phyloP scores from a whole-genome alignment of 768 basidiomycete species.

The Trametes villosa region DNA sequence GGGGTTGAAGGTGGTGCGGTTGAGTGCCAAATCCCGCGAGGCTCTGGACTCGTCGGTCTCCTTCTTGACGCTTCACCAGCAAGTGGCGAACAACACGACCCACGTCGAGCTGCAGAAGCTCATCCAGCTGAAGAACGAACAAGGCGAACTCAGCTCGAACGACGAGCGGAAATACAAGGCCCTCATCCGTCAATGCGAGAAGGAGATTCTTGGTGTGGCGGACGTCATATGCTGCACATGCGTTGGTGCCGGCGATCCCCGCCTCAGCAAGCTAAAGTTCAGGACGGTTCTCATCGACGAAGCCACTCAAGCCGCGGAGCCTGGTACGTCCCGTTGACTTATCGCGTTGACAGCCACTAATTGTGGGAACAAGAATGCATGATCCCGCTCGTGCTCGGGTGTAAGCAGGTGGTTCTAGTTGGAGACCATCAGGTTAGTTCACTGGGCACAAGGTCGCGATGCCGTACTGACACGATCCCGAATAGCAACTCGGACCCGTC shows the following conservation, averaged over 20 bases:
- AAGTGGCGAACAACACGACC: conserved; percentile 95
- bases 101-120: conserved; percentile 98
- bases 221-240: conserved; percentile 99
- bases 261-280: conserved; percentile 96
- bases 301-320: conserved; percentile 97
- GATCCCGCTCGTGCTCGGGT: conserved; percentile 97
- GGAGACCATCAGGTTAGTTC: conserved; percentile 80
- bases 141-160: conserved; percentile 94
- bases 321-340: conserved; percentile 56
- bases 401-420: conserved; percentile 97
- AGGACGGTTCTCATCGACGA: conserved; percentile 98
- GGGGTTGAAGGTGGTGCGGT: conserved; percentile 96
- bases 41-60: conserved; percentile 94
- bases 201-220: conserved; percentile 92
- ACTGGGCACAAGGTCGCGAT: conserved; percentile 5
- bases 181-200: conserved; percentile 92
- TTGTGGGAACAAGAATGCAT: conserved; percentile 78
- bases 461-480: conserved; percentile 13
- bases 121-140: conserved; percentile 96
- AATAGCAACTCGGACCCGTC: conserved; percentile 92
- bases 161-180: conserved; percentile 99
- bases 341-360: neutral
- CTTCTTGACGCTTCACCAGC: conserved; percentile 94
- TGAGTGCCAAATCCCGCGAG: conserved; percentile 98
- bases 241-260: conserved; percentile 96